Percentiles rank a stretch among this genome's conserved stretches.
Evolutionary conservation across 805 yeast species (phyloP).

Genomic region (Candida adriatica): DNA sequence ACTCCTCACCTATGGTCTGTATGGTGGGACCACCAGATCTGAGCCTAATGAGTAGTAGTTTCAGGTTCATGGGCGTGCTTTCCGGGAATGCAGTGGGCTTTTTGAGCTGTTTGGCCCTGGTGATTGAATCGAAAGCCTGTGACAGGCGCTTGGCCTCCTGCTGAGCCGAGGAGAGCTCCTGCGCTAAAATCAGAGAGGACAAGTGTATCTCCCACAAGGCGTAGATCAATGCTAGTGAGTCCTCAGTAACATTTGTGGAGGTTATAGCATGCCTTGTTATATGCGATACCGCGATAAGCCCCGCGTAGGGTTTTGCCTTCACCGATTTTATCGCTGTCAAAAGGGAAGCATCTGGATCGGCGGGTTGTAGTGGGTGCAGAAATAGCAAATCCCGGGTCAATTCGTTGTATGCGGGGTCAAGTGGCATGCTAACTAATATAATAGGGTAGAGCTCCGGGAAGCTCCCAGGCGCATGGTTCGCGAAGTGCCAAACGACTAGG

Average conservation of each 20-base stretch:
- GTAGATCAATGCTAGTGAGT: conserved; percentile 2
- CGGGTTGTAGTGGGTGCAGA: too few relatives aligned
- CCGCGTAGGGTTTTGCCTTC: conserved; percentile 4
- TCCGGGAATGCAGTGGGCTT: conserved; percentile 9
- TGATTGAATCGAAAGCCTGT: conserved; percentile 14
- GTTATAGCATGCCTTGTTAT: conserved; percentile 7
- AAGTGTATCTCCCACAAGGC: conserved; percentile 23
- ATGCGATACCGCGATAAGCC: conserved; percentile 9
- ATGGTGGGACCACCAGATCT: conserved; percentile 19
- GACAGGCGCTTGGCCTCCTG: conserved; percentile 21
- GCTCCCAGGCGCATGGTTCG: too few relatives aligned
- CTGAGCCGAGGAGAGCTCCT: conserved; percentile 20
- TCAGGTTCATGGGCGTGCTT: conserved; percentile 16
- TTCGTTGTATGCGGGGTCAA: too few relatives aligned
- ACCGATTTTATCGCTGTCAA: conserved; percentile 1
- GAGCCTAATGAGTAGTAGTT: conserved; percentile 18
- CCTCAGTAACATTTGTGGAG: neutral
- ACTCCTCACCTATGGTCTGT: conserved; percentile 11
- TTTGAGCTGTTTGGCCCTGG: conserved; percentile 1
- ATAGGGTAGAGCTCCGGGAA: too few relatives aligned
- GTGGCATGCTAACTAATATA: too few relatives aligned
- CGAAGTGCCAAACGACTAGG: too few relatives aligned
- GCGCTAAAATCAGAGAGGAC: conserved; percentile 14
- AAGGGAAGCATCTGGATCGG: conserved; percentile 2
- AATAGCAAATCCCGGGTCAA: too few relatives aligned